A percentile compares a stretch with the other conserved stretches of the same genome.
These are phyloP conservation scores for Trametes sanguinea DNA, from an alignment of 768 basidiomycete species.

Conservation along the genomic window DNA sequence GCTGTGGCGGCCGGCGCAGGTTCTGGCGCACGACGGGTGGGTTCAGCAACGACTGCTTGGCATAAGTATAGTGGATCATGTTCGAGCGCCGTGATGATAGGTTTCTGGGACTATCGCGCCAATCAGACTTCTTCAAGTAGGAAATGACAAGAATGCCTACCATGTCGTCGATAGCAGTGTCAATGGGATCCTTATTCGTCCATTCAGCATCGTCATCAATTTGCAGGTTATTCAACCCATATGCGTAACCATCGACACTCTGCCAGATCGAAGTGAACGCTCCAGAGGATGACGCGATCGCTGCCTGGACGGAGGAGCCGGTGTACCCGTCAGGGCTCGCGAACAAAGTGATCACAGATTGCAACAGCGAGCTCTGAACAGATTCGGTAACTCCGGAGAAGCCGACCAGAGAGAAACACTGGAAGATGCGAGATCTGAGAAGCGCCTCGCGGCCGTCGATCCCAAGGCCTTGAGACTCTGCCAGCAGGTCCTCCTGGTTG, in stretches of 20 bases:
- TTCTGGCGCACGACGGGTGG: conserved; percentile 53
- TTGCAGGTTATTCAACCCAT: conserved; percentile 79
- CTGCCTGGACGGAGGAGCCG: conserved; percentile 86
- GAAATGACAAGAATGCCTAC: conserved; percentile 43
- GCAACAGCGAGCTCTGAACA: conserved; percentile 78
- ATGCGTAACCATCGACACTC: conserved; percentile 84
- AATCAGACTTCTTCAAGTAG: neutral
- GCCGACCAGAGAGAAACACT: conserved; percentile 86
- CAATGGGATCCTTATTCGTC: conserved; percentile 73
- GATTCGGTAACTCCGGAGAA: conserved; percentile 78
- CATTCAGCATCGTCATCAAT: conserved; percentile 45
- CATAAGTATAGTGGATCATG: conserved; percentile 81
- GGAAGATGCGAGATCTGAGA: conserved; percentile 81
- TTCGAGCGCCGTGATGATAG: conserved; percentile 82
- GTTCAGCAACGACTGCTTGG: conserved; percentile 41
- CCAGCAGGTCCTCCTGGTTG: conserved; percentile 41
- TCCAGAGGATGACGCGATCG: conserved; percentile 85
- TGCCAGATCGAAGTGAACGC: conserved; percentile 87
- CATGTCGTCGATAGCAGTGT: conserved; percentile 75
- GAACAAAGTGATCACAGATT: conserved; percentile 79
- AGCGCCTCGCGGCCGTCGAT: conserved; percentile 81
- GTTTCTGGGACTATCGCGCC: conserved; percentile 61
- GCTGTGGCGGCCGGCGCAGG: conserved; percentile 78
- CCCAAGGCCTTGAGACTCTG: conserved; percentile 46
- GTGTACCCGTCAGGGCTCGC: conserved; percentile 84